Evolutionary conservation across 2,329 filamentous ascomycete genomes (phyloP), one percentile per base, ranked within the genome.

Genomic region (Cladophialophora immunda): DNA sequence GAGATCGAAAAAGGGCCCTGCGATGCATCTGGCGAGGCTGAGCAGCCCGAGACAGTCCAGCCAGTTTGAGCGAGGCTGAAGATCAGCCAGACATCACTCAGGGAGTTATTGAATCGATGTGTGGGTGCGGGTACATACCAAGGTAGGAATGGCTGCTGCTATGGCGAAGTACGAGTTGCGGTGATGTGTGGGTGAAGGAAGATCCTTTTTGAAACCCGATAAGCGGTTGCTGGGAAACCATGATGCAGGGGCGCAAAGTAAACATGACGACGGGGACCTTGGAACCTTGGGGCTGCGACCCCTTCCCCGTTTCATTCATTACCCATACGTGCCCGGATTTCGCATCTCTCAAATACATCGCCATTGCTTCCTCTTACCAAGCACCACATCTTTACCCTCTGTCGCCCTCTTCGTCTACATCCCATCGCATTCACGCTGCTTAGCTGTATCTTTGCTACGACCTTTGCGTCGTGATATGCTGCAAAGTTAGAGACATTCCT

Each of bases 401-500:
- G 7, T 60, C 56, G 55, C 55, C 45, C 25, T 34, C 29, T 27
- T 58, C 57, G 25, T 30, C 47, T 22, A 13, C 25, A 36, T 38
- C 27, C 19, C 29, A 52, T 61, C 58, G 53, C 19, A 9, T 54
- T 45, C 54, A 53, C 54, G 62, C 56, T 36, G 15, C 50, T 25
- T 41, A 36, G 29, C 52, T 57, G 34, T 53, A 62, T 62, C 45
- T 29, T 36, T 47, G 38, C 58, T 54, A 62, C 53, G 53, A 59
- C 58, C 32, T 34, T 29, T 58, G 52, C 58, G 45, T 64, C 56
- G 54, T 62, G 68, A 60, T 57, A 70, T 70, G 68, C 62, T 54
- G 36, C 53, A 56, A 27, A 36, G 32, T 45, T 67, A 67, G 62
- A 47, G 38, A 53, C 56, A 55, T 57, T 58, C 58, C 64, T 32